Percentiles rank a stretch among this genome's conserved stretches.
These are phyloP conservation scores for Phyllostachys edulis DNA, from an alignment of 176 grass and related monocot species.

Conservation along the genomic window DNA sequence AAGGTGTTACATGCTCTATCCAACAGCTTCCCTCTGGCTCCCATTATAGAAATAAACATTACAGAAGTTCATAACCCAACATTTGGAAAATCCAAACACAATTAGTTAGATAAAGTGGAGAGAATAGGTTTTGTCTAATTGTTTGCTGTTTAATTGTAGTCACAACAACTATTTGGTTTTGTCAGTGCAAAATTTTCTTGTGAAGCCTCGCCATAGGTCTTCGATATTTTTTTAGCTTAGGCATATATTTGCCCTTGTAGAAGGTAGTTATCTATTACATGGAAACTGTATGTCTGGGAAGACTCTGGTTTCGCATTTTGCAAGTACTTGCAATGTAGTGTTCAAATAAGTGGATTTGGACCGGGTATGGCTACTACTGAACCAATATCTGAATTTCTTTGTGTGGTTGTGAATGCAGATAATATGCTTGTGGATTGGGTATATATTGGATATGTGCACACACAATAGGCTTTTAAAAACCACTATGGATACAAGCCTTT, in stretches of 20 bases:
- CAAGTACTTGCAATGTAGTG: constrained; percentile 2
- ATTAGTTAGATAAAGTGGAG: neutral
- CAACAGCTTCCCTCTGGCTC: neutral
- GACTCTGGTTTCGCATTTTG: neutral
- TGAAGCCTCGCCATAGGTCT: neutral
- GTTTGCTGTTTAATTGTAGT: neutral
- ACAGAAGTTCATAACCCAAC: neutral
- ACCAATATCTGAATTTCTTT: neutral
- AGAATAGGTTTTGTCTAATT: neutral
- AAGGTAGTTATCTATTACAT: neutral
- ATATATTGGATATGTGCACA: neutral
- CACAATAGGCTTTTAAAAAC: neutral
- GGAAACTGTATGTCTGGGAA: neutral
- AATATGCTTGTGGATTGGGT: constrained; percentile 12
- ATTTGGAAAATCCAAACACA: constrained; percentile 1
- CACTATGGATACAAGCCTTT: neutral
- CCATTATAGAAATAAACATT: neutral
- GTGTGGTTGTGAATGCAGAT: neutral
- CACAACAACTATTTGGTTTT: constrained; percentile 9
- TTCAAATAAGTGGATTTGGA: neutral
- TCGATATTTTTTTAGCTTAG: neutral
- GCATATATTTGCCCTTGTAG: constrained; percentile 12
- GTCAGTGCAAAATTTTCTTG: neutral
- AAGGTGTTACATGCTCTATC: neutral
- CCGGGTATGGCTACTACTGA: neutral